Conservation (phyloP, 2,329 filamentous ascomycete species). For the Aureobasidium melanogenum region DNA sequence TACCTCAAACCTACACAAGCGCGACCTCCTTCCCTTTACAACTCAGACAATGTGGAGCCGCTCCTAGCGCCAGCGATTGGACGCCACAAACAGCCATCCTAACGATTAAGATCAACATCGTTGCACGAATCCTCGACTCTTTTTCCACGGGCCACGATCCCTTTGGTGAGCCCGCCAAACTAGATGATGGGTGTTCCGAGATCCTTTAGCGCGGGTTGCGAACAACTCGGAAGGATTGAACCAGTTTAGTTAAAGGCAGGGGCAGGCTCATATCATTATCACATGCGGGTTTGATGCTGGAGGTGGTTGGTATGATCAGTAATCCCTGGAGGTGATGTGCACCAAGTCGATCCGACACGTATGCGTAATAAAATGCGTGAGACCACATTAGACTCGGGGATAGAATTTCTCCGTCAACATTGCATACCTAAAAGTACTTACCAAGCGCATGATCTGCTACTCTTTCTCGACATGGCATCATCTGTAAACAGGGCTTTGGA, state of each 20-base stretch:
- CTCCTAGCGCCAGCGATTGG: neutral
- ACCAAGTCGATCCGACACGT: neutral
- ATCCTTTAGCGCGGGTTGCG: neutral
- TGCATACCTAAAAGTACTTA: neutral
- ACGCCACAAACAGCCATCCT: neutral
- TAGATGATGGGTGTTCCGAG: neutral
- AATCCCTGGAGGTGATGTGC: neutral
- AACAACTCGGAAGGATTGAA: neutral
- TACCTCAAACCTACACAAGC: neutral
- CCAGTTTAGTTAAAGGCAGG: neutral
- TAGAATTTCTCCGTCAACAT: neutral
- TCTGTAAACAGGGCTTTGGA: neutral
- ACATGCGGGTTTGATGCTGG: neutral
- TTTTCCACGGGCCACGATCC: neutral
- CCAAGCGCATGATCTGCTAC: neutral
- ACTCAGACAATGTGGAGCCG: slow-evolving; percentile 1
- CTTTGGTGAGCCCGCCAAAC: neutral
- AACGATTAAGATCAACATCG: neutral
- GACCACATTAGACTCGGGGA: neutral
- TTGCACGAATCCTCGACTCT: neutral
- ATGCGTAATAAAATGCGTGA: neutral
- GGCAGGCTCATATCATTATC: neutral
- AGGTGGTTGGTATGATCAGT: neutral
- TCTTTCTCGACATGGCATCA: neutral
- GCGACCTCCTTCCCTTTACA: neutral